Evolutionary conservation across 2,329 filamentous ascomycete species (phyloP).

Genomic region (Penicillium sclerotiorum): DNA sequence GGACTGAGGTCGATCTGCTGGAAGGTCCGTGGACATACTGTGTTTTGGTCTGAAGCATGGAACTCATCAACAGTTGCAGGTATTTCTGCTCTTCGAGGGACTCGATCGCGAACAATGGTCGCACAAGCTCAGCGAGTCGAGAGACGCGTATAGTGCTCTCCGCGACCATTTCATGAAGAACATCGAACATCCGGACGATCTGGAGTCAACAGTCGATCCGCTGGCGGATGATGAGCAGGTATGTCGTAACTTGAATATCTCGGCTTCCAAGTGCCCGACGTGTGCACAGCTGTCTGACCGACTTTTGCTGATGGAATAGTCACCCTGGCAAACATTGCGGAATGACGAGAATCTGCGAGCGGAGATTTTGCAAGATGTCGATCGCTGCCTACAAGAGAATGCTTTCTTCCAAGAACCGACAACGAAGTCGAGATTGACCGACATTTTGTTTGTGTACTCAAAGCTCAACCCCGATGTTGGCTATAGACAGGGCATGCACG

Average conservation of each 20-base stretch:
- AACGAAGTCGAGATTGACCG: conserved; percentile 79
- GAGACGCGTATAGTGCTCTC: conserved; percentile 72
- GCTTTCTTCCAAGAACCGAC: conserved; percentile 80
- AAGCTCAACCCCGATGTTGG: conserved; percentile 85
- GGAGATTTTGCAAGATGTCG: conserved; percentile 93
- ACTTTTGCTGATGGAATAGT: conserved; percentile 55
- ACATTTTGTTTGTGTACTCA: conserved; percentile 92
- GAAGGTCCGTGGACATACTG: conserved; percentile 63
- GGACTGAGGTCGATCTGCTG: conserved; percentile 87
- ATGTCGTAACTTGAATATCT: too few relatives aligned
- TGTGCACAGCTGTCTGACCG: conserved; percentile 27
- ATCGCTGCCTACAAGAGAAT: conserved; percentile 86
- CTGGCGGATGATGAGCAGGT: conserved; percentile 78
- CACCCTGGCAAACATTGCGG: conserved; percentile 85
- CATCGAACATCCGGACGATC: conserved; percentile 80
- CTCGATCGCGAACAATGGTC: conserved; percentile 69
- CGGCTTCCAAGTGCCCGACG: too few relatives aligned
- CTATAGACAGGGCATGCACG: conserved; percentile 99
- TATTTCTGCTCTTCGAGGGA: conserved; percentile 76
- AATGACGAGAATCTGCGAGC: conserved; percentile 80
- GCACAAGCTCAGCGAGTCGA: conserved; percentile 65
- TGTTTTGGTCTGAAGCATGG: conserved; percentile 12
- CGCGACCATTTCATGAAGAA: conserved; percentile 76
- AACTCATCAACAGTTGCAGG: conserved; percentile 52
- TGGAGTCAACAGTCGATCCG: conserved; percentile 76